Evolutionary conservation across 805 yeast species (phyloP), one percentile per base, ranked within the genome.

Genomic region (Spathaspora hagerdaliae): DNA sequence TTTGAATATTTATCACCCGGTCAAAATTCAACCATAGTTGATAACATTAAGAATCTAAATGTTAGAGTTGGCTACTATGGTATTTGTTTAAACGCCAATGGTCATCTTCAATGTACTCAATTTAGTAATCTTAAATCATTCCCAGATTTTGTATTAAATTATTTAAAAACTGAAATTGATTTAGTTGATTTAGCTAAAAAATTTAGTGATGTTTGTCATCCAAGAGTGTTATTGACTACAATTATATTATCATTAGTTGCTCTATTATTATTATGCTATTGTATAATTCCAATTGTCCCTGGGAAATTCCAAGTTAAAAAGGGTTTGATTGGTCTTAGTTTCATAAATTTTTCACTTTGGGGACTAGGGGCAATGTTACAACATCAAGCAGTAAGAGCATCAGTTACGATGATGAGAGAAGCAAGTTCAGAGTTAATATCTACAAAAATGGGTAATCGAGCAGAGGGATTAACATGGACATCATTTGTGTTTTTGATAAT

Each of bases 281-380:
- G 63, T 4, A 48, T 66, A 0, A 49, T 81, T 5, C 85, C 86
- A 1, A 65, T 71, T 11, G 49, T 81, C 10, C 88, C 88, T 4
- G 63, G 68, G 12, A 64, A 61, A 35, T 19, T 27, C 2, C 13
- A 58, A 41, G 38, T 69, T 57, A 41, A 41, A 11, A 45, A 43
- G 29, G 27, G 31, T 12, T 27, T 43, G 10, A 27, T 44, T 15
- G 53, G 36, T 7, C 5, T 75, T 27, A 61, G 75, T 14, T 59
- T 70, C 0, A 47, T 65, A 0, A 52, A 70, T 39, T 65, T 72
- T 5, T 56, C 82, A 3, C 37, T 81, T 2, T 82, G 86, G 85
- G 87, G 85, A 0, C 61, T 81, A 27, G 86, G 86, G 2, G 69
- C 86, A 0, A 81, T 82, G 77, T 74, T 85, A 68, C 74, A 75